These are phyloP conservation scores for Novymonas esmeraldas DNA, from an alignment of 208 protist genomes.

Conservation along the genomic window DNA sequence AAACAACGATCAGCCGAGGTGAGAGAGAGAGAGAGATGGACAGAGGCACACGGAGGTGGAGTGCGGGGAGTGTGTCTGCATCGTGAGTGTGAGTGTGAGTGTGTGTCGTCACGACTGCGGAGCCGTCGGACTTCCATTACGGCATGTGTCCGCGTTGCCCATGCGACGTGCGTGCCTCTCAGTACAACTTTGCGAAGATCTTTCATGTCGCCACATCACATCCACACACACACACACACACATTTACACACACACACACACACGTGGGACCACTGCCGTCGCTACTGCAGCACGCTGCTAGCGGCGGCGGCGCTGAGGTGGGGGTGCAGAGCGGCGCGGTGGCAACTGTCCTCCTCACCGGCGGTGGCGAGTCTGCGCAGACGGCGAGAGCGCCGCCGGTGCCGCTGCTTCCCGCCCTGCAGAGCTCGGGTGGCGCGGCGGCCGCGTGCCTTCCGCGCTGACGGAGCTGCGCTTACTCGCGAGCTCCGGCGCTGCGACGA, in stretches of 20 bases:
- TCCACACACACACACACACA: not conserved
- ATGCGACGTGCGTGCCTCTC: too few relatives aligned
- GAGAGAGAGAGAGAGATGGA: too few relatives aligned
- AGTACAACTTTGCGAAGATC: too few relatives aligned
- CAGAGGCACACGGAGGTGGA: too few relatives aligned
- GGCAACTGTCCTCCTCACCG: too few relatives aligned
- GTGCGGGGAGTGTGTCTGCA: too few relatives aligned
- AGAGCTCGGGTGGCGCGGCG: not conserved
- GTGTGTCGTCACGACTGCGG: too few relatives aligned
- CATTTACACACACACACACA: not conserved
- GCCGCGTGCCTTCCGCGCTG: not conserved
- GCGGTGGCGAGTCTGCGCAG: not conserved
- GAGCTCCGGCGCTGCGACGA: constrained; percentile 11
- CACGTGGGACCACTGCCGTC: not conserved
- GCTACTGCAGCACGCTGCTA: not conserved
- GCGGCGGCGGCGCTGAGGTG: not conserved
- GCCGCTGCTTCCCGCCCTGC: not conserved
- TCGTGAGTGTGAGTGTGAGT: too few relatives aligned
- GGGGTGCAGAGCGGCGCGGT: not conserved
- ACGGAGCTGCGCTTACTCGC: not conserved
- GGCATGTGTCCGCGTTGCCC: too few relatives aligned
- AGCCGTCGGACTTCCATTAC: too few relatives aligned
- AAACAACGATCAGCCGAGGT: too few relatives aligned
- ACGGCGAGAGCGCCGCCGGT: not conserved
- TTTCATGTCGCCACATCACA: too few relatives aligned